Conservation (phyloP, 306 rosid genomes). For the Glycine latifolia region DNA sequence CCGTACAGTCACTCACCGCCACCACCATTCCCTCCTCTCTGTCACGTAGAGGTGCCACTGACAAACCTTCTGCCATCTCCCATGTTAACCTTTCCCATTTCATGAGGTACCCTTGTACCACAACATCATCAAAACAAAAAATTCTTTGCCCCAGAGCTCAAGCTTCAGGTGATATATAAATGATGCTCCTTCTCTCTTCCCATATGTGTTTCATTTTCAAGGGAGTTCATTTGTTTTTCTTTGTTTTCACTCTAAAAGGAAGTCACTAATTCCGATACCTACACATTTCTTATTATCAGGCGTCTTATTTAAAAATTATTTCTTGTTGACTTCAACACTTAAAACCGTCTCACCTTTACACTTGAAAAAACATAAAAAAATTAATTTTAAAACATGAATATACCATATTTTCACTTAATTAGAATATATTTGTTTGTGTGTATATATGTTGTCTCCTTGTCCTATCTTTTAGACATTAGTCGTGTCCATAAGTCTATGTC, state of each 20-base stretch:
- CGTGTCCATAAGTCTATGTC: too few species aligned
- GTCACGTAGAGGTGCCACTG: conserved; percentile 44
- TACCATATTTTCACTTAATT: too few species aligned
- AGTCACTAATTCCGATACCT: too few species aligned
- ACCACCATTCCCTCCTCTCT: conserved; percentile 65
- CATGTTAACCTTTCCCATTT: conserved; percentile 56
- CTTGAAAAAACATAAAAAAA: too few species aligned
- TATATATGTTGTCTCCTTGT: too few species aligned
- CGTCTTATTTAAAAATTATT: too few species aligned
- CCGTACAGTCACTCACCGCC: conserved; percentile 60
- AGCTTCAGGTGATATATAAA: conserved; percentile 62
- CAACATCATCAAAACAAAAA: neutral
- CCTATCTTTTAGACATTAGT: too few species aligned
- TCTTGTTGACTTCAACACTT: too few species aligned
- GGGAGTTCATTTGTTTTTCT: neutral
- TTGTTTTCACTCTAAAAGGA: neutral
- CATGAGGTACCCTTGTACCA: conserved; percentile 46
- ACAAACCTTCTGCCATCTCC: neutral
- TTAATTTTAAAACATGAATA: too few species aligned
- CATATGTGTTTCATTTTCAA: conserved; percentile 11
- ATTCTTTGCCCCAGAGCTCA: conserved; percentile 54
- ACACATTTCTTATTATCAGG: too few species aligned
- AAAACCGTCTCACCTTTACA: too few species aligned
- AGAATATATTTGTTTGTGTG: too few species aligned
- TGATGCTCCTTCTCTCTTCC: neutral